These are phyloP conservation scores for Mycena haematopus DNA, from an alignment of 768 basidiomycete genomes.

Conservation along the genomic window DNA sequence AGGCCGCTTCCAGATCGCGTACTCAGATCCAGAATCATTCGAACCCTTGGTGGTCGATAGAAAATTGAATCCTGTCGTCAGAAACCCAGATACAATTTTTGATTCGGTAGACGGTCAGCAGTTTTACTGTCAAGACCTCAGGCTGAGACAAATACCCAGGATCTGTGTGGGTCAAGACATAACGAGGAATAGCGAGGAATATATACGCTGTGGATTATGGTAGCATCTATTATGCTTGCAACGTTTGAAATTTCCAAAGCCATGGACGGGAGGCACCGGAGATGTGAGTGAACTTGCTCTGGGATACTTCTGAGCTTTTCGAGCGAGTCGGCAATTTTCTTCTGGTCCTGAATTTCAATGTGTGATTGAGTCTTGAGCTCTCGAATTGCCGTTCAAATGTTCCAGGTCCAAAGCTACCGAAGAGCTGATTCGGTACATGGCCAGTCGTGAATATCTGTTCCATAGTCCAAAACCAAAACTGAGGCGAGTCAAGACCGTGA, in stretches of 20 bases:
- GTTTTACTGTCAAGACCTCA: background rate
- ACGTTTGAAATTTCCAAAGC: constrained; percentile 11
- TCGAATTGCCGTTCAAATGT: constrained; percentile 6
- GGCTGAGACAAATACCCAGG: background rate
- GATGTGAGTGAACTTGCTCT: no score
- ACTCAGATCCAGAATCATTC: constrained; percentile 7
- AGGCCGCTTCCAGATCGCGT: background rate
- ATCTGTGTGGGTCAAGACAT: constrained; percentile 3
- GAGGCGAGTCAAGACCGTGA: no score
- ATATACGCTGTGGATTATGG: background rate
- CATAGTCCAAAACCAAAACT: no score
- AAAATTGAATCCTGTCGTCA: background rate
- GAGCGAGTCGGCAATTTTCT: background rate
- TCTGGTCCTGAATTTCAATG: background rate
- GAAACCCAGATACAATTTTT: constrained; percentile 1
- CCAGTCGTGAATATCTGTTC: no score
- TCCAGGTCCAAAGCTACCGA: background rate
- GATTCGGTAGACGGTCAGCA: constrained; percentile 14
- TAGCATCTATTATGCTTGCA: constrained; percentile 2
- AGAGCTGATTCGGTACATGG: background rate
- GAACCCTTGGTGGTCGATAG: constrained; percentile 17
- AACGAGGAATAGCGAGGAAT: no score
- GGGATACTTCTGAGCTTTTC: background rate
- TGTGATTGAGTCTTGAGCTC: background rate
- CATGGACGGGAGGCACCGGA: no score